Evolutionary conservation across 2,329 filamentous ascomycete genomes (phyloP), one percentile per base, ranked within the genome.

Genomic region (Microdochium nivale): DNA sequence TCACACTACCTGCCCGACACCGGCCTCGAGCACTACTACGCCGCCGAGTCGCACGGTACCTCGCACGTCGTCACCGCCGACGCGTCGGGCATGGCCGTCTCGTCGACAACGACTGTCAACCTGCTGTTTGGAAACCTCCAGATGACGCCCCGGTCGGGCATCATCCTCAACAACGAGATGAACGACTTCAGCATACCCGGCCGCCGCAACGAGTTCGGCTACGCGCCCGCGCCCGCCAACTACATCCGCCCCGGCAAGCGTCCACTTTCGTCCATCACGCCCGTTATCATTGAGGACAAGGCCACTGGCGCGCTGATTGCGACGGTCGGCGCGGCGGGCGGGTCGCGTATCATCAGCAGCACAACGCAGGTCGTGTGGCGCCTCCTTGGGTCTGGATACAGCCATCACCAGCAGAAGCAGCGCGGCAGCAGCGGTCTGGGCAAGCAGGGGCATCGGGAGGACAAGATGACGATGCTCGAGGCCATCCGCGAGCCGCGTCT

Each of bases 151-250:
- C 79, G 86, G 59, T 91, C 90, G 0, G 91, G 91, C 19, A 78
- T 96, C 53, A 88, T 95, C 51, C 81, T 95, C 25, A 86, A 84
- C 67, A 75, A 83, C 65, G 78, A 86, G 67, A 81, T 81, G 76
- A 79, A 84, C 72, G 90, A 95, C 71, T 96, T 96, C 72, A 89
- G 85, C 48, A 90, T 95, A 60, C 91, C 92, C 0, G 81, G 81
- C 50, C 72, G 78, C 1, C 77, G 76, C 53, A 96, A 96, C 65
- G 82, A 84, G 25, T 97, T 96, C 65, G 90, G 90, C 50, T 96
- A 90, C 70, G 79, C 85, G 46, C 90, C 92, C 1, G 85, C 82
- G 1, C 80, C 83, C 3, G 79, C 84, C 46, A 96, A 97, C 75
- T 96, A 83, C 65, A 83, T 96, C 65, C 79, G 83, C 4, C 83